Percentiles rank a stretch among this genome's conserved stretches.
Evolutionary conservation across 1,139 yeast species (phyloP).

Genomic region (Casaregolazyma lundiana): DNA sequence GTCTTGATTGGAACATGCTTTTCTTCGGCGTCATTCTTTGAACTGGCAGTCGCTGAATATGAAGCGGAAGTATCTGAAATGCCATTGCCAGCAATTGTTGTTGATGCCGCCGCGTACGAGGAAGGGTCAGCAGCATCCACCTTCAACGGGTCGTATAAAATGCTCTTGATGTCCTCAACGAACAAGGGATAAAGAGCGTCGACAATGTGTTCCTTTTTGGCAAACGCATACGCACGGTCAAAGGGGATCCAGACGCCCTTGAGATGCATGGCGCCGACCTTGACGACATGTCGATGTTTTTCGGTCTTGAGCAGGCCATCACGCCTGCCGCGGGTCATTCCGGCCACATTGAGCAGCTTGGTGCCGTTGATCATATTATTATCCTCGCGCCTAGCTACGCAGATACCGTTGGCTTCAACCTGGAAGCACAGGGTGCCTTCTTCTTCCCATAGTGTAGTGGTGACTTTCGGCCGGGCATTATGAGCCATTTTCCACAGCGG

Average conservation of each 20-base stretch:
- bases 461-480: conserved; percentile 55
- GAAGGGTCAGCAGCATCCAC: conserved; percentile 5
- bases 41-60: neutral
- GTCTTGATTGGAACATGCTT: neutral
- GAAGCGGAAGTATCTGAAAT: too few species aligned
- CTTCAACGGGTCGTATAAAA: conserved; percentile 23
- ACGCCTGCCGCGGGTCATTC: conserved; percentile 91
- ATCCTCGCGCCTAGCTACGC: conserved; percentile 88
- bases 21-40: neutral
- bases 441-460: conserved; percentile 95
- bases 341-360: conserved; percentile 80
- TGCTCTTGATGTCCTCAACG: conserved; percentile 68
- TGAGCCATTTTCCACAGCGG: conserved; percentile 10
- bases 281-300: conserved; percentile 80
- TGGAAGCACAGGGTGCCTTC: conserved; percentile 90
- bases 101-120: too few species aligned
- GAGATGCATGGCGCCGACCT: conserved; percentile 90
- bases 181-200: conserved; percentile 80
- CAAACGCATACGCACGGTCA: conserved; percentile 83
- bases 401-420: conserved; percentile 83
- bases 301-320: conserved; percentile 89
- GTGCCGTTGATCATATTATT: conserved; percentile 92
- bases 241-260: conserved; percentile 98
- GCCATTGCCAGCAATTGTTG: conserved; percentile 1
- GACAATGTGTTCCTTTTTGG: conserved; percentile 76